Percentiles rank a stretch among this genome's conserved stretches.
These are phyloP conservation scores for Tetrahymena thermophila DNA, from an alignment of 73 alveolate genomes.

Conservation along the genomic window DNA sequence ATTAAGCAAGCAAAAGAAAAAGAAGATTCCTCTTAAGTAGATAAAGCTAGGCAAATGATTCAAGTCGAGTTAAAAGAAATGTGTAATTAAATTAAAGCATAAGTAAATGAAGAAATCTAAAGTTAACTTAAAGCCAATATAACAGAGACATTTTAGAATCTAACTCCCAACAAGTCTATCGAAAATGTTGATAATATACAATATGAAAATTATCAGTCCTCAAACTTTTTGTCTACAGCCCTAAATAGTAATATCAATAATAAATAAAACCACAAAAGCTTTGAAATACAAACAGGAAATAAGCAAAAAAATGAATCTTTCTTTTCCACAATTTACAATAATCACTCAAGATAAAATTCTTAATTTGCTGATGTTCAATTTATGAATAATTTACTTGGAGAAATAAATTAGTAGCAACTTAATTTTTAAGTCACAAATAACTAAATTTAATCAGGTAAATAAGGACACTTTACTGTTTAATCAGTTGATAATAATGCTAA, in stretches of 20 bases:
- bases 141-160: not conserved
- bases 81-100: not conserved
- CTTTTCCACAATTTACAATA: not conserved
- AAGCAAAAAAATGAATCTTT: not conserved
- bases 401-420: not conserved
- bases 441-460: not conserved
- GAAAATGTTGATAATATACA: not conserved
- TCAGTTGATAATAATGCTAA: not conserved
- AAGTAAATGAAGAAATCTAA: not conserved
- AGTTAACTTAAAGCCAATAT: not conserved
- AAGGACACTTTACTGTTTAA: not conserved
- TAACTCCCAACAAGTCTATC: not conserved
- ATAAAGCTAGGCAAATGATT: not conserved
- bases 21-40: not conserved
- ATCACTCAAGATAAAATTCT: not conserved
- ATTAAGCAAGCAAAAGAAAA: not conserved
- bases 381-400: not conserved
- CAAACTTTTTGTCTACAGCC: not conserved
- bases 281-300: not conserved
- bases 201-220: not conserved
- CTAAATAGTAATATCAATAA: not conserved
- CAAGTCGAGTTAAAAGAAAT: not conserved
- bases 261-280: not conserved
- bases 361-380: not conserved
- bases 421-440: not conserved